Base-by-base conservation (phyloP, 768 basidiomycete species). In the Cyclocybe aegerita region DNA sequence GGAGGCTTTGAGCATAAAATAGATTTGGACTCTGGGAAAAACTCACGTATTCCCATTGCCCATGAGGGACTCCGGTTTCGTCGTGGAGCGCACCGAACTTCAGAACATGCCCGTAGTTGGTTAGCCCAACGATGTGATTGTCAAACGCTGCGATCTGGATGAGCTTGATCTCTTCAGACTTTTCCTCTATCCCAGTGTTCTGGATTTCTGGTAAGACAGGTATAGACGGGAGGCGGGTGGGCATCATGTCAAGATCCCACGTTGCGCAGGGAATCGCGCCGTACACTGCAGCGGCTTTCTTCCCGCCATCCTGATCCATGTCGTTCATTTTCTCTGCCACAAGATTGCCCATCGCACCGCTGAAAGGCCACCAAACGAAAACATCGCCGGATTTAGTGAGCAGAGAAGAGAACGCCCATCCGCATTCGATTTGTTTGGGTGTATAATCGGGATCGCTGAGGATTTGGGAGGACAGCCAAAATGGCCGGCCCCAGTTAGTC, bases 101-200 rank as follows among this genome's bases (percentile, higher is more conserved):
- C 54, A 91, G 70, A 43, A 95, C 88, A 62, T 90, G 87, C 0
- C 90, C 90, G 33, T 78, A 69, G 60, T 88, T 83, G 10, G 93
- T 94, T 58, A 98, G 69, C 9, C 87, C 94, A 50, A 96, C 70
- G 23, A 97, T 64, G 56, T 83, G 78, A 42, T 75, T 73, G 47
- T 90, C 83, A 53, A 93, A 78, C 4, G 83, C 88, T 7, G 92
- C 94, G 39, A 98, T 85, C 66, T 91, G 85, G 32, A 92, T 75
- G 34, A 97, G 74, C 62, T 75, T 66, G 63, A 39, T 62, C 49
- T 32, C 65, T 60, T 30, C 65, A 54, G 37, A 60, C 56, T 43
- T 57, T 46, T 35, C 53, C 10, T 58, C 64, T 6, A 62, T 52
- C 8, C 62, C 68, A 2, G 65, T 70, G 17, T 58, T 49, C 4